phyloP scores from a whole-genome alignment of 2,329 filamentous ascomycete genomes.

The Stromatinia cepivora region DNA sequence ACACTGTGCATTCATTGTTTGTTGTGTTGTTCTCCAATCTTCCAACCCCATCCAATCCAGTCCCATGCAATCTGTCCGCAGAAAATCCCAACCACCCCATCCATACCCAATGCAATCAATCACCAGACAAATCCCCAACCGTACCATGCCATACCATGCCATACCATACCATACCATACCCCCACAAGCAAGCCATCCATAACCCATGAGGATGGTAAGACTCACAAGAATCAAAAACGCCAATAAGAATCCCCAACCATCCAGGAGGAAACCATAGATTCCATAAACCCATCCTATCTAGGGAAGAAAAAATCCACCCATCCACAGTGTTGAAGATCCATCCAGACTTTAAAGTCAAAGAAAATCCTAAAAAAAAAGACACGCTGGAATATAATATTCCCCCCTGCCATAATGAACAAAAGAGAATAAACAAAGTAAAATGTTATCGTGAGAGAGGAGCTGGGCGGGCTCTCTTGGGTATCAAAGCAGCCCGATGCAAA shows the following conservation, averaged over 20 bases:
- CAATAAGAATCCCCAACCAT: neutral
- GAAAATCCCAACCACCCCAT: conserved; percentile 13
- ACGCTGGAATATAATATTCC: conserved; percentile 9
- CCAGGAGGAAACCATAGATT: neutral
- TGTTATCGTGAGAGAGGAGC: conserved; percentile 35
- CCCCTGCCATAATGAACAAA: conserved; percentile 15
- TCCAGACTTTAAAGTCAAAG: conserved; percentile 23
- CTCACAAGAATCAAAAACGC: conserved; percentile 21
- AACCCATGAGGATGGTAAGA: conserved; percentile 8
- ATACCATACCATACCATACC: conserved; percentile 3
- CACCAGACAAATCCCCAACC: neutral
- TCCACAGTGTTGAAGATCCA: conserved; percentile 7
- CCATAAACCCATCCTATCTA: conserved; percentile 15
- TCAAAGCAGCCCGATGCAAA: conserved; percentile 39
- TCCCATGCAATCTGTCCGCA: conserved; percentile 5
- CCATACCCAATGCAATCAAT: conserved; percentile 21
- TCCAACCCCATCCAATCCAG: conserved; percentile 1
- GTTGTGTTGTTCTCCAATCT: neutral
- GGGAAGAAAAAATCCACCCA: neutral
- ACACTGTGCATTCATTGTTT: neutral
- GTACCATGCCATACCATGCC: neutral
- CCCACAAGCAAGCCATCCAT: conserved; percentile 11
- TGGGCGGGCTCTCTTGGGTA: conserved; percentile 40
- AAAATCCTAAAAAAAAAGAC: conserved; percentile 2
- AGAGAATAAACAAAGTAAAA: conserved; percentile 17